Evolutionary conservation across 371 early-diverging fungal genomes (phyloP).

Genomic region (Mortierella polycephala): DNA sequence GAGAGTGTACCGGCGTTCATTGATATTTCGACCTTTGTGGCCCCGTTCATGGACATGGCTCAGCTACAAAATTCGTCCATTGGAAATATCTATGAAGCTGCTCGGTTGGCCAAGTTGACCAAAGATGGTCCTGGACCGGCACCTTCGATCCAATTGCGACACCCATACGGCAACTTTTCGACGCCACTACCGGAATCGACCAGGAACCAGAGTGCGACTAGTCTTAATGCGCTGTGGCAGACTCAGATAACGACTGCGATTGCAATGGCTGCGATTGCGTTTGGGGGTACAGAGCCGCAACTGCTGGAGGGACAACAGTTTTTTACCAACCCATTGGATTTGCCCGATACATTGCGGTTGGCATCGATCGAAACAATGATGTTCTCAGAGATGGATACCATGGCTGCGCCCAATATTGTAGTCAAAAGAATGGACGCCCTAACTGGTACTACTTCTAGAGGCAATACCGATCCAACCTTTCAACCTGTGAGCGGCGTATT

Average conservation of each 20-base stretch:
- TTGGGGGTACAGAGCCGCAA: conserved; percentile 15
- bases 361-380: conserved; percentile 11
- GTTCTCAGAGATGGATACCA: conserved; percentile 9
- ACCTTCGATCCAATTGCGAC: conserved; percentile 24
- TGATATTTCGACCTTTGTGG: conserved; percentile 17
- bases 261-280: conserved; percentile 16
- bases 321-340: conserved; percentile 19
- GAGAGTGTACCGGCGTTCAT: conserved; percentile 11
- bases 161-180: conserved; percentile 27
- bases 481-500: not conserved
- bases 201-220: conserved; percentile 2
- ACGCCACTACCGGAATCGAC: conserved; percentile 17
- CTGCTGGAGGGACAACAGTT: conserved; percentile 3
- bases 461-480: not conserved
- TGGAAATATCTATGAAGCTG: conserved; percentile 22
- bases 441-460: not conserved
- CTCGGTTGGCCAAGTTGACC: conserved; percentile 14
- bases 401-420: not conserved
- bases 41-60: conserved; percentile 15
- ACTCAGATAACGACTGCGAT: conserved; percentile 19
- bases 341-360: conserved; percentile 19
- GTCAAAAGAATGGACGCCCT: not conserved
- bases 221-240: conserved; percentile 16
- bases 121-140: conserved; percentile 20
- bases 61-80: conserved; percentile 16